phyloP scores from a whole-genome alignment of 148 eudicot genomes.

The Fagopyrum esculentum region DNA sequence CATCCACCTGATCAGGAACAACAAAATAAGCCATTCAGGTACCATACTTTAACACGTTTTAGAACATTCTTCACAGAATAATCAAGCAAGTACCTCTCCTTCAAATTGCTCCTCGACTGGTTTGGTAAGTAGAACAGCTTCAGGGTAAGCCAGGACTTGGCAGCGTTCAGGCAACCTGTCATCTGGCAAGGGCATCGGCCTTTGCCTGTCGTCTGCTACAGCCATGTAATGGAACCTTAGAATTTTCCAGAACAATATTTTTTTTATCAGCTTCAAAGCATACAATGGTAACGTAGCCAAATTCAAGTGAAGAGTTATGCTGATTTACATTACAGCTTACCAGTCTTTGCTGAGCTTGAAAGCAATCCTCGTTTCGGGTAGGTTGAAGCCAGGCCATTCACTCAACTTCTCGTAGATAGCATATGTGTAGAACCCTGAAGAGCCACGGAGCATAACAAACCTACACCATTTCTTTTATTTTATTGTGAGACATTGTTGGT shows the following conservation, averaged over 20 bases:
- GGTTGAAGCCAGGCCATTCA: constrained; percentile 78
- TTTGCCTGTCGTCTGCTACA: constrained; percentile 59
- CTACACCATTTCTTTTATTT: constrained; percentile 12
- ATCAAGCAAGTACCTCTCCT: constrained; percentile 30
- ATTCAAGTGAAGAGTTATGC: too few species aligned
- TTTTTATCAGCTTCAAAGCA: background rate
- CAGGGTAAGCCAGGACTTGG: constrained; percentile 66
- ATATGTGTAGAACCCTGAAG: constrained; percentile 35
- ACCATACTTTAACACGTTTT: background rate
- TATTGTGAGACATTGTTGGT: background rate
- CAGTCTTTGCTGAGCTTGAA: constrained; percentile 81
- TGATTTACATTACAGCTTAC: constrained; percentile 17
- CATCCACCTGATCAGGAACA: constrained; percentile 55
- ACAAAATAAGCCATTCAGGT: background rate
- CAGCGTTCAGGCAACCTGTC: constrained; percentile 72
- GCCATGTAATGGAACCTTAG: constrained; percentile 67
- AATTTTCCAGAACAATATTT: background rate
- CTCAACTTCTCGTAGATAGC: constrained; percentile 35
- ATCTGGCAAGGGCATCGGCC: constrained; percentile 79
- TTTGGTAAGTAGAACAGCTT: constrained; percentile 74
- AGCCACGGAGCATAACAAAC: constrained; percentile 36
- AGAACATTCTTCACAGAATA: background rate
- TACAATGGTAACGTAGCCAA: too few species aligned
- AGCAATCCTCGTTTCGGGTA: constrained; percentile 69
- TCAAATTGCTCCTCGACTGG: constrained; percentile 57